phyloP scores from a whole-genome alignment of 2,329 filamentous ascomycete genomes.

The Claviceps pusilla region DNA sequence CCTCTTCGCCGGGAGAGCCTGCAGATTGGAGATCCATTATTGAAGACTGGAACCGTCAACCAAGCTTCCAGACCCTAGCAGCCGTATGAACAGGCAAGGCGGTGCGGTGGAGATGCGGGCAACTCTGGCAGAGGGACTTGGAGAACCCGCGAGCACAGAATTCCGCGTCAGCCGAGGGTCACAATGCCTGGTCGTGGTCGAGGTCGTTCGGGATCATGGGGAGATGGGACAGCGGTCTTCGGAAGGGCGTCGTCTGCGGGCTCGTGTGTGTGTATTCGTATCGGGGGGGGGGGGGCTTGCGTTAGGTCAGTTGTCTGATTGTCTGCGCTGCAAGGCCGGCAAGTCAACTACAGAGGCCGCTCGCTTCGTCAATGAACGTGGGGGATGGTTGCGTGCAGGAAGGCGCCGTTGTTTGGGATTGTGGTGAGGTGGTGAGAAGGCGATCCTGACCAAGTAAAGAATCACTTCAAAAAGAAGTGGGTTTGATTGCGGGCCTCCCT shows the following conservation, averaged over 20 bases:
- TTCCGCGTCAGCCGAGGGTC: background rate
- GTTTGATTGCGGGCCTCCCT: background rate
- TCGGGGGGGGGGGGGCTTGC: background rate
- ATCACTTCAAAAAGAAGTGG: background rate
- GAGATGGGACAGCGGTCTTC: background rate
- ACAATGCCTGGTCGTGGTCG: background rate
- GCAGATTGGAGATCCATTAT: constrained; percentile 13
- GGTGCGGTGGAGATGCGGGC: background rate
- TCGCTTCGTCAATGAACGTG: background rate
- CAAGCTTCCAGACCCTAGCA: background rate
- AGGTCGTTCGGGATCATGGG: background rate
- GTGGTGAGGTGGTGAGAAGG: background rate
- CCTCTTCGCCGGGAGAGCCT: constrained; percentile 7
- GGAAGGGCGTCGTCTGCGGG: background rate
- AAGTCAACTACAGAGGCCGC: background rate
- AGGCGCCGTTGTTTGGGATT: background rate
- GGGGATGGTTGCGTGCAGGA: background rate
- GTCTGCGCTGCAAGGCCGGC: background rate
- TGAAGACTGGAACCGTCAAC: background rate
- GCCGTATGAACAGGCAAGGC: background rate
- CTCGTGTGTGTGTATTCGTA: background rate
- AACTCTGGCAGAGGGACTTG: background rate
- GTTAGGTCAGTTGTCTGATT: background rate
- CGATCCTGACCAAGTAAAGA: no score
- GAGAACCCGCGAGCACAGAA: background rate